Percentiles rank a stretch among this genome's conserved stretches.
These are phyloP conservation scores for Pichia paraexigua DNA, from an alignment of 805 yeast genomes.

Conservation along the genomic window DNA sequence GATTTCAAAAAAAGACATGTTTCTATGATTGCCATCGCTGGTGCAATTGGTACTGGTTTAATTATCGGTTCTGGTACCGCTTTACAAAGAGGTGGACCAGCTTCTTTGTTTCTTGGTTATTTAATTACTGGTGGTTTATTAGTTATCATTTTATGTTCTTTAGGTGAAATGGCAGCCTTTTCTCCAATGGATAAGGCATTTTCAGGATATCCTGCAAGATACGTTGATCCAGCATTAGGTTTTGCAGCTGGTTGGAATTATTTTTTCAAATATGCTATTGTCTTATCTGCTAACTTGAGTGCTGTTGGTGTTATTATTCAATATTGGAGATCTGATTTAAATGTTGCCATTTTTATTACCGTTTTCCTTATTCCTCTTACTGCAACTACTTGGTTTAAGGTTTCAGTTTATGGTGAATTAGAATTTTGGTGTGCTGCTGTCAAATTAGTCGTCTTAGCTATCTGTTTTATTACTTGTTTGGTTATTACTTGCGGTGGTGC, in stretches of 20 bases:
- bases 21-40: conserved; percentile 43
- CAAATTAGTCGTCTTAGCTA: conserved; percentile 33
- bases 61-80: conserved; percentile 37
- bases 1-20: conserved; percentile 30
- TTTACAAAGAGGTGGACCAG: conserved; percentile 35
- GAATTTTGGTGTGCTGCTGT: conserved; percentile 41
- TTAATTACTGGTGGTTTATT: conserved; percentile 36
- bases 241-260: conserved; percentile 44
- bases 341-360: conserved; percentile 39
- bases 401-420: conserved; percentile 38
- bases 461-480: conserved; percentile 24
- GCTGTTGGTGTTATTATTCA: conserved; percentile 40
- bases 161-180: conserved; percentile 41
- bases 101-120: conserved; percentile 33
- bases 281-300: conserved; percentile 40
- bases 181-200: conserved; percentile 43
- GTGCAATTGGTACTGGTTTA: conserved; percentile 40
- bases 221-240: conserved; percentile 38
- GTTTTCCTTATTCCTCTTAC: too few species aligned
- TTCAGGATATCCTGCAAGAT: conserved; percentile 38
- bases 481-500: conserved; percentile 44
- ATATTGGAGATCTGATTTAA: conserved; percentile 40
- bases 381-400: conserved; percentile 29
- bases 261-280: conserved; percentile 38
- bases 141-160: conserved; percentile 33